Conservation (phyloP, 1,284 basidiomycete species). For the Rhodotorula sp. region DNA sequence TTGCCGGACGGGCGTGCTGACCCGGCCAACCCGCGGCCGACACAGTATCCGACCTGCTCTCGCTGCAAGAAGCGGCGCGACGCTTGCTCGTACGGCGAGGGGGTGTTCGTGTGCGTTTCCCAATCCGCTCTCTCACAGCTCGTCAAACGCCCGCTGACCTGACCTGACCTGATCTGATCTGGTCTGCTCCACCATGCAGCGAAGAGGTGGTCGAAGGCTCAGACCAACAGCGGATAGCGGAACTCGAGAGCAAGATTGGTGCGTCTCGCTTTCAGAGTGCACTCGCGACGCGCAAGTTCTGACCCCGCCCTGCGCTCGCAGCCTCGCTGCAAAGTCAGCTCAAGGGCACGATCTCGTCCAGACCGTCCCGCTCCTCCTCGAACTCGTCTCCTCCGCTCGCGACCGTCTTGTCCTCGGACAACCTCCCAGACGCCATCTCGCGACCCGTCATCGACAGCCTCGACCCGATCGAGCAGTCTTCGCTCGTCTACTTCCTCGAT, state of each 20-base stretch:
- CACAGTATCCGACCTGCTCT: slow-evolving; percentile 22
- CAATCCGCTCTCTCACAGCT: background rate
- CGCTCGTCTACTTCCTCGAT: slow-evolving; percentile 1
- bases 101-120: slow-evolving; percentile 29
- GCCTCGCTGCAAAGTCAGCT: slow-evolving; percentile 15
- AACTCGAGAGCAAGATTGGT: slow-evolving; percentile 27
- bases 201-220: slow-evolving; percentile 26
- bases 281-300: background rate
- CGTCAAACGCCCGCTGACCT: too few relatives aligned
- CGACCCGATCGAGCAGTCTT: background rate
- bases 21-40: background rate
- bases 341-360: background rate
- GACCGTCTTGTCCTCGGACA: background rate
- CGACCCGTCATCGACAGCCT: slow-evolving; percentile 10
- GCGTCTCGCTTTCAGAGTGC: background rate
- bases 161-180: too few relatives aligned
- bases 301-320: background rate
- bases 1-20: background rate
- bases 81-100: slow-evolving; percentile 26
- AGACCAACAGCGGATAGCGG: slow-evolving; percentile 20
- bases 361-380: background rate
- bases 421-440: background rate
- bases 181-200: background rate
- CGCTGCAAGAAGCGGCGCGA: slow-evolving; percentile 35
- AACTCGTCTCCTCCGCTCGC: background rate